These are phyloP conservation scores for Aureobasidium sp. DNA, from an alignment of 2,329 filamentous ascomycete species.

Conservation along the genomic window DNA sequence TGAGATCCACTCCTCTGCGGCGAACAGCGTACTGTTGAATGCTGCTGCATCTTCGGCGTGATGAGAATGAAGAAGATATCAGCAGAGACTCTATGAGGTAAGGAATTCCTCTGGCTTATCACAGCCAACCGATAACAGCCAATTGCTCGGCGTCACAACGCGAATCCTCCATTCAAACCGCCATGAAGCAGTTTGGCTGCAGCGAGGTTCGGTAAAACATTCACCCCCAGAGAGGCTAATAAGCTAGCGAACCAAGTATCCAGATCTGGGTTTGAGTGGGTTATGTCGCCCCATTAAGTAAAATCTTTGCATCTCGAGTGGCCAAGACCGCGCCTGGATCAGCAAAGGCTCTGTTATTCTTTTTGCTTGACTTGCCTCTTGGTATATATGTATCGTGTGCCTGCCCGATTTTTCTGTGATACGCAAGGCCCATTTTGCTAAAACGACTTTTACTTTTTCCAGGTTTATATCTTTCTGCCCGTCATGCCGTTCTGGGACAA, in stretches of 20 bases:
- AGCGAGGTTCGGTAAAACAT: not conserved
- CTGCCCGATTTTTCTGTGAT: not conserved
- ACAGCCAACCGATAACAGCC: not conserved
- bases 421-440: not conserved
- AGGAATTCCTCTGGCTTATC: not conserved
- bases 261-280: constrained; percentile 4
- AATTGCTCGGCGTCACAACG: not conserved
- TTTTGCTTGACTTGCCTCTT: not conserved
- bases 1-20: not conserved
- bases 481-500: constrained; percentile 11
- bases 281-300: constrained; percentile 9
- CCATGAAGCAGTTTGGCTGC: not conserved
- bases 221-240: not conserved
- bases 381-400: not conserved
- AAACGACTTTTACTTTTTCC: not conserved
- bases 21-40: not conserved
- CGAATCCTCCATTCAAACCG: not conserved
- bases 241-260: not conserved
- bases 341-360: not conserved
- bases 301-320: constrained; percentile 1
- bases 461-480: not conserved
- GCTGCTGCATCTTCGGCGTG: not conserved
- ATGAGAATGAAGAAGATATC: not conserved
- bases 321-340: constrained; percentile 8
- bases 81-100: not conserved